Conservation (phyloP, 768 basidiomycete species). For the Lactarius deliciosus region DNA sequence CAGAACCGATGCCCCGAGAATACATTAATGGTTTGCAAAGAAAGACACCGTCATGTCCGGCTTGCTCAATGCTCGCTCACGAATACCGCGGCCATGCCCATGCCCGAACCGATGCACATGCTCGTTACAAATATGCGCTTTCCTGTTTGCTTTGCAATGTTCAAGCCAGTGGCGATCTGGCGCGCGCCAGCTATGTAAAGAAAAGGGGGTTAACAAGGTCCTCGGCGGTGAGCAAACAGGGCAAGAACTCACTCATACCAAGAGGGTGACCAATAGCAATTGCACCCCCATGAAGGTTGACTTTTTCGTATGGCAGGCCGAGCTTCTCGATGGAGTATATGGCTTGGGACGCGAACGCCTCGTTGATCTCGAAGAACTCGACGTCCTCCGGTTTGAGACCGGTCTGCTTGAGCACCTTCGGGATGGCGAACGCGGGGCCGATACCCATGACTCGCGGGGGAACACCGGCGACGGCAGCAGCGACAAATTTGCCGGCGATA, state of each 20-base stretch:
- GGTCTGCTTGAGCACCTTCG: slow-evolving; percentile 62
- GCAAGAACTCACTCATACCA: slow-evolving; percentile 63
- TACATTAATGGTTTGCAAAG: neutral
- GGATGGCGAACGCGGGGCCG: slow-evolving; percentile 87
- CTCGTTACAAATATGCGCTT: slow-evolving; percentile 80
- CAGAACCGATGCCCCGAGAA: slow-evolving; percentile 2
- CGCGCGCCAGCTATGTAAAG: slow-evolving; percentile 65
- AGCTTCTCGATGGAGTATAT: slow-evolving; percentile 70
- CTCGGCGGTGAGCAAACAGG: slow-evolving; percentile 8
- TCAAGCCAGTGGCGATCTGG: slow-evolving; percentile 83
- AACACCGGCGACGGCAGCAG: slow-evolving; percentile 69
- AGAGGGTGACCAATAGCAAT: slow-evolving; percentile 90
- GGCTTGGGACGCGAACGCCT: slow-evolving; percentile 85
- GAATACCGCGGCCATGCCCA: slow-evolving; percentile 89
- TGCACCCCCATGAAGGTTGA: slow-evolving; percentile 85
- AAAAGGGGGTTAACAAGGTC: neutral
- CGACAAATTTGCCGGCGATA: slow-evolving; percentile 82
- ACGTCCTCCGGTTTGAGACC: slow-evolving; percentile 69
- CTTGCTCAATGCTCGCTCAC: slow-evolving; percentile 70
- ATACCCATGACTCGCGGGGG: slow-evolving; percentile 90
- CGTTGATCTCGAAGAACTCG: slow-evolving; percentile 92
- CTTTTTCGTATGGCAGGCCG: slow-evolving; percentile 70
- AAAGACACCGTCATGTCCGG: neutral
- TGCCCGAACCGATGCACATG: slow-evolving; percentile 90
- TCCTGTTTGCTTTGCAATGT: slow-evolving; percentile 74